Conservation (phyloP, 768 basidiomycete species). For the Pleurotus sapidus region DNA sequence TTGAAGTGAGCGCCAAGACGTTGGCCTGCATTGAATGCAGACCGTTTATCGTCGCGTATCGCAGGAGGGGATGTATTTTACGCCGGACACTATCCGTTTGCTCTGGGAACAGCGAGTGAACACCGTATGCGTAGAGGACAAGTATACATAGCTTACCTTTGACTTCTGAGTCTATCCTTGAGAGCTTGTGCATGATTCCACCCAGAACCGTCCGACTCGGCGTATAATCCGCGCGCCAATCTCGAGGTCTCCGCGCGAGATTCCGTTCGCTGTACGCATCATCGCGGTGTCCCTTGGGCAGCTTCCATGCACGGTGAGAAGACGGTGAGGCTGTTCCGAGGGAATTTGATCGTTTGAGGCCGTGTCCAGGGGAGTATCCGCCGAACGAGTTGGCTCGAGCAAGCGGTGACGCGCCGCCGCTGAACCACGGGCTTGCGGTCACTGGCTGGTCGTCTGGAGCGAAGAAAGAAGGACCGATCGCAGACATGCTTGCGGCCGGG, state of each 20-base stretch:
- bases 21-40: constrained; percentile 4
- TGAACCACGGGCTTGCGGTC: background rate
- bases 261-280: constrained; percentile 12
- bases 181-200: constrained; percentile 9
- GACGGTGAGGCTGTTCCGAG: background rate
- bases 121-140: too few relatives aligned
- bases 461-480: background rate
- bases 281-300: background rate
- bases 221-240: constrained; percentile 17
- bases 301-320: background rate
- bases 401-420: background rate
- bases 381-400: background rate
- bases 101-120: background rate
- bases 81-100: constrained; percentile 4
- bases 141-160: background rate
- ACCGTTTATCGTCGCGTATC: background rate
- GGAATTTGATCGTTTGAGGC: constrained; percentile 2
- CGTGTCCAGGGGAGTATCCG: background rate
- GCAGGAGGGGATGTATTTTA: constrained; percentile 5
- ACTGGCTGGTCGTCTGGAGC: background rate
- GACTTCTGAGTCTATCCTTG: constrained; percentile 6
- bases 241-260: constrained; percentile 13
- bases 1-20: constrained; percentile 9
- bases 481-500: background rate
- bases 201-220: constrained; percentile 10